These are phyloP conservation scores for Sonneratia caseolaris DNA, from an alignment of 345 rosid species.

Conservation along the genomic window DNA sequence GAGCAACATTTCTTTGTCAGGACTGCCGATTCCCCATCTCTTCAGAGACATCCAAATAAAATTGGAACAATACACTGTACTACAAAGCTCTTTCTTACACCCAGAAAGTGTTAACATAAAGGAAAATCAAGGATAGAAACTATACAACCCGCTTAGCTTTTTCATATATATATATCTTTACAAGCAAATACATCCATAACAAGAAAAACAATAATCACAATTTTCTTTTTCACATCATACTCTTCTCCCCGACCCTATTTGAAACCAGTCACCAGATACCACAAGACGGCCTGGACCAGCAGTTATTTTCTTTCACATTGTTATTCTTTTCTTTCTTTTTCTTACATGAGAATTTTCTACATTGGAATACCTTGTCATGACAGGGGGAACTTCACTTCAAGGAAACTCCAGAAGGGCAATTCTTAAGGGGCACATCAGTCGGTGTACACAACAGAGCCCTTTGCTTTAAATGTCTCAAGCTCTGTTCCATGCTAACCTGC, in stretches of 20 bases:
- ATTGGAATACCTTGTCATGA: conserved; percentile 19
- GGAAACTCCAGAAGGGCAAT: conserved; percentile 41
- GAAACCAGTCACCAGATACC: conserved; percentile 71
- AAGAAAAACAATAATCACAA: background rate
- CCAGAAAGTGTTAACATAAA: background rate
- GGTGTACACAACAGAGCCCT: conserved; percentile 79
- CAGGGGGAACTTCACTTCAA: conserved; percentile 24
- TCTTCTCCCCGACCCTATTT: conserved; percentile 15
- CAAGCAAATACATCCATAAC: conserved; percentile 16
- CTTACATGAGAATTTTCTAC: conserved; percentile 13
- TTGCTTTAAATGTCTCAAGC: conserved; percentile 84
- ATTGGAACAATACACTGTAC: no score
- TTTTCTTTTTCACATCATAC: background rate
- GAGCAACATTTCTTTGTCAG: no score
- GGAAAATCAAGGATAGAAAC: background rate
- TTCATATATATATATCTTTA: conserved; percentile 22
- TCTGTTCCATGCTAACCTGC: conserved; percentile 97
- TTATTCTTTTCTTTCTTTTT: conserved; percentile 6
- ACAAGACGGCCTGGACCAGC: conserved; percentile 70
- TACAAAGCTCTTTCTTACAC: background rate
- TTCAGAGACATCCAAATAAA: no score
- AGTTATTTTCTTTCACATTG: conserved; percentile 19
- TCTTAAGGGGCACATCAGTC: conserved; percentile 45
- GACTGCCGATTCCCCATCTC: no score
- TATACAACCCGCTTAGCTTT: conserved; percentile 8